A percentile compares a stretch with the other conserved stretches of the same genome.
phyloP scores from a whole-genome alignment of 257 asterid species.

The Oldenlandia corymbosa region DNA sequence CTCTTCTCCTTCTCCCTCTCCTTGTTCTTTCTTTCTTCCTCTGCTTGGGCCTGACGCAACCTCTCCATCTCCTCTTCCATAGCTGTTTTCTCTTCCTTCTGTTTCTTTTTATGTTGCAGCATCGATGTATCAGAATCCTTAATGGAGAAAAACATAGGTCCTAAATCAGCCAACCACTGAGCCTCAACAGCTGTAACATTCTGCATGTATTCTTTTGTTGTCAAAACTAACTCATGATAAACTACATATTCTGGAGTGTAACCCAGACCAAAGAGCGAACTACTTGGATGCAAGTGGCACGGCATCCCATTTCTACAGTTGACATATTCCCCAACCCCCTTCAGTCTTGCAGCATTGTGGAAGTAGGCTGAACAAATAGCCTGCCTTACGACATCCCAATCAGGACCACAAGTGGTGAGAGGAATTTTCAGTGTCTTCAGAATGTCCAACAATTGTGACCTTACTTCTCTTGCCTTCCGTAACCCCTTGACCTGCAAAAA shows the following conservation, averaged over 20 bases:
- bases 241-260: slow-evolving; percentile 95
- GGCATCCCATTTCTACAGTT: slow-evolving; percentile 94
- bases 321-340: slow-evolving; percentile 84
- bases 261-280: slow-evolving; percentile 82
- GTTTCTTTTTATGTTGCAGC: slow-evolving; percentile 82
- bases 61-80: slow-evolving; percentile 99
- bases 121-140: slow-evolving; percentile 83
- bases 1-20: slow-evolving; percentile 68
- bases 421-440: slow-evolving; percentile 69
- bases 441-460: slow-evolving; percentile 80
- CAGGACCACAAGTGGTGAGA: slow-evolving; percentile 76
- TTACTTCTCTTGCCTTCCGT: slow-evolving; percentile 84
- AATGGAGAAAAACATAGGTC: slow-evolving; percentile 96
- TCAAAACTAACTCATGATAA: slow-evolving; percentile 76
- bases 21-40: slow-evolving; percentile 34
- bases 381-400: slow-evolving; percentile 82
- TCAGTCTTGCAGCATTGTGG: slow-evolving; percentile 75
- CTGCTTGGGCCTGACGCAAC: slow-evolving; percentile 56
- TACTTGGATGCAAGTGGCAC: slow-evolving; percentile 91
- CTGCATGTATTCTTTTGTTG: slow-evolving; percentile 90
- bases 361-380: slow-evolving; percentile 94
- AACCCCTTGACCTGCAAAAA: slow-evolving; percentile 83
- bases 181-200: slow-evolving; percentile 89
- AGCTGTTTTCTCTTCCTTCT: slow-evolving; percentile 81
- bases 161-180: slow-evolving; percentile 92